Evolutionary conservation across 1,284 basidiomycete genomes (phyloP).

Genomic region (Ganoderma leucocontextum): DNA sequence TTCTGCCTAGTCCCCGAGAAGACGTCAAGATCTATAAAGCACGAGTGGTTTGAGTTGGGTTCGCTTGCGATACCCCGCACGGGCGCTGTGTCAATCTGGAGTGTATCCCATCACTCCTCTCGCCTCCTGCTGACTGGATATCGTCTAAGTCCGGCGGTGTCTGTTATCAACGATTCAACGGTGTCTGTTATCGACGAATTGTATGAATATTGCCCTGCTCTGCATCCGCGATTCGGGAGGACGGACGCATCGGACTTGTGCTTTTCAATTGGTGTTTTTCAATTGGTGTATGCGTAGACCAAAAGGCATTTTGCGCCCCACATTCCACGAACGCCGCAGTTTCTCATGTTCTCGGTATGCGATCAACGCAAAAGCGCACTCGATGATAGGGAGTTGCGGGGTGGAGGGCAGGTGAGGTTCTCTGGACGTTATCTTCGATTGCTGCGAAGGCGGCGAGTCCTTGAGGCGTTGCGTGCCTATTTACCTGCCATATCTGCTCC

Average conservation of each 20-base stretch:
- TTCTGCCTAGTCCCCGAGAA: conserved; percentile 68
- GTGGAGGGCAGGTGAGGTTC: conserved; percentile 12
- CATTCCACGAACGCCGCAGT: background rate
- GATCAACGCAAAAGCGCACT: conserved; percentile 18
- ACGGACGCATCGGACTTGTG: background rate
- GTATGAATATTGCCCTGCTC: conserved; percentile 7
- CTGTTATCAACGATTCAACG: background rate
- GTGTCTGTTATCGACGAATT: background rate
- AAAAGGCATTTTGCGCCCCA: background rate
- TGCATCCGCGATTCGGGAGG: background rate
- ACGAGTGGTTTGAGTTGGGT: conserved; percentile 49
- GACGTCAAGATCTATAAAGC: conserved; percentile 85
- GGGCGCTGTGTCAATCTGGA: conserved; percentile 1
- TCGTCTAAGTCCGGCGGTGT: conserved; percentile 3
- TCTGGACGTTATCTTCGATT: conserved; percentile 22
- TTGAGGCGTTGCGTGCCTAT: conserved; percentile 31
- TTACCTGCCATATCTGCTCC: conserved; percentile 34
- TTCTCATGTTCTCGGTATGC: conserved; percentile 3
- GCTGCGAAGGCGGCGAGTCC: conserved; percentile 24
- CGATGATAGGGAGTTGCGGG: background rate
- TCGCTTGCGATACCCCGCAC: conserved; percentile 1
- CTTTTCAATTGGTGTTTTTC: background rate
- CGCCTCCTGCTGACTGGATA: background rate
- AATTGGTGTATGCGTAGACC: background rate
- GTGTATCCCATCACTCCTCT: conserved; percentile 7